These are phyloP conservation scores for Deinandra increscens DNA, from an alignment of 129 eudicot species.

Conservation along the genomic window DNA sequence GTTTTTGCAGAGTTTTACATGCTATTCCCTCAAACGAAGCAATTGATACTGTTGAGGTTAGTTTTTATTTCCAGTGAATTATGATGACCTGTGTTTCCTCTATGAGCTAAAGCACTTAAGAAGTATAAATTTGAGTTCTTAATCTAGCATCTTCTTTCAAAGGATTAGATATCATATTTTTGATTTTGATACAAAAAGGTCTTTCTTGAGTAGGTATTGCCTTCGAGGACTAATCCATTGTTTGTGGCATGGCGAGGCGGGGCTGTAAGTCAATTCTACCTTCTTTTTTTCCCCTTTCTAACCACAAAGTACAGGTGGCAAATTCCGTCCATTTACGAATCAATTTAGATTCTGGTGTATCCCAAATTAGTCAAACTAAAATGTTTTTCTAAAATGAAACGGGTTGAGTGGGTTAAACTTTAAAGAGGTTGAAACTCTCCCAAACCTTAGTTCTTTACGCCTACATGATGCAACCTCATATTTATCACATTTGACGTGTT, in stretches of 20 bases:
- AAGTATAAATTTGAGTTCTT: neutral
- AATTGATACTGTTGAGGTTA: slow-evolving; percentile 93
- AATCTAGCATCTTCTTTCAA: neutral
- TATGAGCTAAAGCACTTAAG: neutral
- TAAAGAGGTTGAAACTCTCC: neutral
- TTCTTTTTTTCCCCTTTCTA: slow-evolving; percentile 1
- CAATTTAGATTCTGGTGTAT: neutral
- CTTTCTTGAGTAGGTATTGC: slow-evolving; percentile 58
- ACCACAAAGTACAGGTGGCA: neutral
- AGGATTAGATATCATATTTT: neutral
- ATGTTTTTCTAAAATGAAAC: neutral
- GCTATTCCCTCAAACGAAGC: slow-evolving; percentile 97
- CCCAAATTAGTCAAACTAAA: neutral
- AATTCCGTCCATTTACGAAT: neutral
- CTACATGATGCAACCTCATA: neutral
- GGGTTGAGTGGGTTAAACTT: neutral
- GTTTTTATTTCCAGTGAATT: slow-evolving; percentile 15
- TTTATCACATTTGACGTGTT: neutral
- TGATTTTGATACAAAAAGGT: neutral
- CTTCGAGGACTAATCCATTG: slow-evolving; percentile 68
- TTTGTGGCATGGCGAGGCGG: slow-evolving; percentile 94
- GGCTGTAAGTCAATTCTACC: slow-evolving; percentile 58
- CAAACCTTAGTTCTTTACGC: neutral
- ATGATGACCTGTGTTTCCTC: neutral
- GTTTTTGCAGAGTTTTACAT: slow-evolving; percentile 66